Evolutionary conservation across 441 rosid genomes (phyloP), one percentile per base, ranked within the genome.

Genomic region (Eruca vesicaria): DNA sequence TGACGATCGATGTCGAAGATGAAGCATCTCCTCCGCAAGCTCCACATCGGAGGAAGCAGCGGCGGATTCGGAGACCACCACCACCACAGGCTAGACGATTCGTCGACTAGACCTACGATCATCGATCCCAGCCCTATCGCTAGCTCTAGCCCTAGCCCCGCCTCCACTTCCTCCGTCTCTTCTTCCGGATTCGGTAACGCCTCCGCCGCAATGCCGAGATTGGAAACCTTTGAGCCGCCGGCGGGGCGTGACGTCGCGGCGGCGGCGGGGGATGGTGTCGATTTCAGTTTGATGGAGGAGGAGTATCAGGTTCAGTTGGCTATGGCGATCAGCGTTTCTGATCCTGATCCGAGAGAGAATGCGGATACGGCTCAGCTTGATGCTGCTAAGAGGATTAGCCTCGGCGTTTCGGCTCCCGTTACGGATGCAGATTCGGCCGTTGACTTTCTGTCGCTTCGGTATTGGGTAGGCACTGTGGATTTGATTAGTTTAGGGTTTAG

Each of bases 231-330:
- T 63, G 93, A 88, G 74, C 78, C 90, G 45, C 78, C 90, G 52
- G 69, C 58, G 9, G 73, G 72, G 9, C 84, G 78, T 72, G 92
- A 89, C 81, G 86, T 83, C 82, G 43, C 83, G 7, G 86, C 83
- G 83, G 43, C 83, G 7, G 58, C 72, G 11, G 77, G 67, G 0
- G 79, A 79, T 16, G 82, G 79, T 33, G 69, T 80, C 35, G 95
- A 90, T 80, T 95, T 90, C 84, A 84, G 69, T 85, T 84, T 87
- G 57, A 68, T 93, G 82, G 98, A 92, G 68, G 99, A 95, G 76
- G 98, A 92, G 87, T 92, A 86, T 71, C 98, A 94, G 85, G 89
- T 94, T 50, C 97, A 94, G 80, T 75, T 95, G 81, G 98, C 98
- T 72, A 71, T 95, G 82, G 98, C 97, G 57, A 91, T 95, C 33